A percentile compares a stretch with the other conserved stretches of the same genome.
These are phyloP conservation scores for Colletotrichum tropicicola DNA, from an alignment of 2,329 filamentous ascomycete species.

Conservation along the genomic window DNA sequence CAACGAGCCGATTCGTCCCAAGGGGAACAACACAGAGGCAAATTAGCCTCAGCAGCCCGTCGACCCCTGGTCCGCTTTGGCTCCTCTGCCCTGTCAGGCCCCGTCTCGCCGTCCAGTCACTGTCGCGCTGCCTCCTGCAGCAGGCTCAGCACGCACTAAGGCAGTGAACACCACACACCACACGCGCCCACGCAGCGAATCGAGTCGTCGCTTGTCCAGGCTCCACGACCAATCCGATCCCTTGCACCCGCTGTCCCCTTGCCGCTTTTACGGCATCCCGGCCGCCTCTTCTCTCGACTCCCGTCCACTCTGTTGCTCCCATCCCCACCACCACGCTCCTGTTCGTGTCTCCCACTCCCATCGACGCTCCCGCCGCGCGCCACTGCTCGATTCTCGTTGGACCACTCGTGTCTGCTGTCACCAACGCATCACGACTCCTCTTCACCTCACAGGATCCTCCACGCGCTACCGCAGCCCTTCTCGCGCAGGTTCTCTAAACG, in stretches of 20 bases:
- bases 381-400: conserved; percentile 29
- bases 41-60: conserved; percentile 20
- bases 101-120: conserved; percentile 23
- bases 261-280: conserved; percentile 33
- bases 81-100: conserved; percentile 10
- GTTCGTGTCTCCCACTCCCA: conserved; percentile 23
- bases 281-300: conserved; percentile 12
- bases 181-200: conserved; percentile 40
- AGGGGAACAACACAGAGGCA: conserved; percentile 9
- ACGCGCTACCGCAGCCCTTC: conserved; percentile 25
- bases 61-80: neutral
- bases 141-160: conserved; percentile 37
- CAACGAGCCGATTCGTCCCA: conserved; percentile 13
- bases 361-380: conserved; percentile 28
- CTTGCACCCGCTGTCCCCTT: conserved; percentile 20
- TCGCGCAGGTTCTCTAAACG: conserved; percentile 10
- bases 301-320: conserved; percentile 5
- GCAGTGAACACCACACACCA: conserved; percentile 38
- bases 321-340: conserved; percentile 24
- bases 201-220: conserved; percentile 37
- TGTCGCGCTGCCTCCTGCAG: conserved; percentile 34
- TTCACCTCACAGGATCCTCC: conserved; percentile 28
- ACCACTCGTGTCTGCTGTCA: conserved; percentile 20
- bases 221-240: conserved; percentile 27
- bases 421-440: conserved; percentile 28